Conservation (phyloP, 2,329 filamentous ascomycete species). For the Scorias spongiosa region DNA sequence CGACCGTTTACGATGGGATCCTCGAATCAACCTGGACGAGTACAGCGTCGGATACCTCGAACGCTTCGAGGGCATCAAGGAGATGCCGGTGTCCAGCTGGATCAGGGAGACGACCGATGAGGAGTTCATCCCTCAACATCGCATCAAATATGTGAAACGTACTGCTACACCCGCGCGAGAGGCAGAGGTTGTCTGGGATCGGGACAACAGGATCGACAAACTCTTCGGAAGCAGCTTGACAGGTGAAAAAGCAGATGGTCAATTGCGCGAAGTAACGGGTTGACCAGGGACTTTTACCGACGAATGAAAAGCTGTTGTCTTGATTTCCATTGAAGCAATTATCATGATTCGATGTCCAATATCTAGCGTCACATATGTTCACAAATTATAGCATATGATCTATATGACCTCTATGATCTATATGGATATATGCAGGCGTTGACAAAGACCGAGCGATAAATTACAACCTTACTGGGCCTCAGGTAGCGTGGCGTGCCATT, state of each 20-base stretch:
- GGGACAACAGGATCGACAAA: not conserved
- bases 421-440: too few species aligned
- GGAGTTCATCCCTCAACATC: constrained; percentile 39
- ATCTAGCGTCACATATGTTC: too few species aligned
- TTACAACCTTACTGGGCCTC: too few species aligned
- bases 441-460: too few species aligned
- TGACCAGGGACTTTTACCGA: too few species aligned
- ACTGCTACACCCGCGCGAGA: not conserved
- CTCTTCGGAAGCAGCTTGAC: not conserved
- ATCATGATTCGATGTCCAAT: too few species aligned
- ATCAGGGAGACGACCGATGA: constrained; percentile 37
- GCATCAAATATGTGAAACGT: constrained; percentile 17
- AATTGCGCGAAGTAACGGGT: too few species aligned
- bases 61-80: constrained; percentile 33
- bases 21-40: constrained; percentile 27
- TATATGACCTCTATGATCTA: too few species aligned
- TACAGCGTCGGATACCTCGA: constrained; percentile 38
- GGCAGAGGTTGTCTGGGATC: not conserved
- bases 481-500: too few species aligned
- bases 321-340: too few species aligned
- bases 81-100: constrained; percentile 31
- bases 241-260: not conserved
- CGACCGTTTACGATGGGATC: constrained; percentile 31
- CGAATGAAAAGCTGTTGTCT: too few species aligned
- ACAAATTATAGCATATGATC: too few species aligned